Percentiles rank a stretch among this genome's conserved stretches.
phyloP scores from a whole-genome alignment of 257 asterid species.

The Haberlea rhodopensis region DNA sequence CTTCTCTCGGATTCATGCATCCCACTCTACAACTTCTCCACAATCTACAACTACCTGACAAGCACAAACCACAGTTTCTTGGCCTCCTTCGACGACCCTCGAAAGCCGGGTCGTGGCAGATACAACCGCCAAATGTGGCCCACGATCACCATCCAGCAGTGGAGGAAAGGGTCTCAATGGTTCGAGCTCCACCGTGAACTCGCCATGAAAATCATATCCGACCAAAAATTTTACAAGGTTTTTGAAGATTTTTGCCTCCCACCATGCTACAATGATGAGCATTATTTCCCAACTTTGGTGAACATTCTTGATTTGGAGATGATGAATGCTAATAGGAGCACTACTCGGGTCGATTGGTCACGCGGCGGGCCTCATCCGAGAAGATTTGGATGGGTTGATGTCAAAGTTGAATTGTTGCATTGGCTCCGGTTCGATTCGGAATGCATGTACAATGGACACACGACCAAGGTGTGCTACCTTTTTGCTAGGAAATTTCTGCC shows the following conservation, averaged over 20 bases:
- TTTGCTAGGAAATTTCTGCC: constrained; percentile 73
- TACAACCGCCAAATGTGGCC: constrained; percentile 52
- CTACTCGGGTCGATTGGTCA: constrained; percentile 71
- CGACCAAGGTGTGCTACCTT: constrained; percentile 41
- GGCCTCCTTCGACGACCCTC: constrained; percentile 46
- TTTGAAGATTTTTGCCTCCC: constrained; percentile 45
- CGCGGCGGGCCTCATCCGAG: constrained; percentile 67
- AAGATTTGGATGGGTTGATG: constrained; percentile 51
- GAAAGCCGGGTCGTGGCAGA: constrained; percentile 55
- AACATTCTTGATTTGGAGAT: constrained; percentile 35
- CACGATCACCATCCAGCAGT: too few species aligned
- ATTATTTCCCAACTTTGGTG: constrained; percentile 62
- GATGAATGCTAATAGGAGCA: constrained; percentile 39
- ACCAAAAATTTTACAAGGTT: constrained; percentile 33
- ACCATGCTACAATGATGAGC: constrained; percentile 53
- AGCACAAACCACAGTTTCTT: constrained; percentile 46
- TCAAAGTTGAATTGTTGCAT: constrained; percentile 40
- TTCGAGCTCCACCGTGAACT: constrained; percentile 61
- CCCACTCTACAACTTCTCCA: constrained; percentile 49
- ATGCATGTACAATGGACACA: constrained; percentile 55
- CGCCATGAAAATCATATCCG: constrained; percentile 41
- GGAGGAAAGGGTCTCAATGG: too few species aligned
- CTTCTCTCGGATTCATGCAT: neutral
- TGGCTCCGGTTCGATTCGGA: constrained; percentile 35
- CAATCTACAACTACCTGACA: constrained; percentile 42